Conservation (phyloP, 257 asterid genomes). For the Prunella vulgaris region DNA sequence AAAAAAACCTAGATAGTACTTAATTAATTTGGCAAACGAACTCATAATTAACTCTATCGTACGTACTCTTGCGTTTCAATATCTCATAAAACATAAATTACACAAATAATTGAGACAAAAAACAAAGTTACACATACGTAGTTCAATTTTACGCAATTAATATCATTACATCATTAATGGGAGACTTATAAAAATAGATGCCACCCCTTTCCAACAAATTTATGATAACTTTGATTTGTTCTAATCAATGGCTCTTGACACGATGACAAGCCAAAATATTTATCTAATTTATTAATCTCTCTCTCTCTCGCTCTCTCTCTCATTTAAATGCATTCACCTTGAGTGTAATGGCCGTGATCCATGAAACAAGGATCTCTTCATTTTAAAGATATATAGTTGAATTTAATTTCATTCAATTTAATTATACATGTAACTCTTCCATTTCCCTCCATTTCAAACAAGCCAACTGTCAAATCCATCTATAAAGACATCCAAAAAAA, state of each 20-base stretch:
- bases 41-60: not conserved
- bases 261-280: conserved; percentile 29
- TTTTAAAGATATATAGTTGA: conserved; percentile 26
- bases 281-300: not conserved
- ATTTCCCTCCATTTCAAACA: conserved; percentile 39
- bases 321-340: conserved; percentile 24
- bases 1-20: too few relatives aligned
- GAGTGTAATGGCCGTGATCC: conserved; percentile 71
- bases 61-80: not conserved
- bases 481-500: conserved; percentile 16
- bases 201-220: conserved; percentile 28
- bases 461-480: conserved; percentile 27
- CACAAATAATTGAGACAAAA: not conserved
- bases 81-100: not conserved
- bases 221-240: conserved; percentile 17
- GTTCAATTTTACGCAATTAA: not conserved
- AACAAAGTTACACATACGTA: not conserved
- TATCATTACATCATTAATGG: not conserved
- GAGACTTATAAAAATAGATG: conserved; percentile 9
- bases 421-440: conserved; percentile 10
- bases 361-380: conserved; percentile 78
- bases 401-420: not conserved
- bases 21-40: too few relatives aligned
- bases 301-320: conserved; percentile 17
- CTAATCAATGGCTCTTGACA: conserved; percentile 34